phyloP scores from a whole-genome alignment of 1,284 basidiomycete species.

The Lentinus polychrous region DNA sequence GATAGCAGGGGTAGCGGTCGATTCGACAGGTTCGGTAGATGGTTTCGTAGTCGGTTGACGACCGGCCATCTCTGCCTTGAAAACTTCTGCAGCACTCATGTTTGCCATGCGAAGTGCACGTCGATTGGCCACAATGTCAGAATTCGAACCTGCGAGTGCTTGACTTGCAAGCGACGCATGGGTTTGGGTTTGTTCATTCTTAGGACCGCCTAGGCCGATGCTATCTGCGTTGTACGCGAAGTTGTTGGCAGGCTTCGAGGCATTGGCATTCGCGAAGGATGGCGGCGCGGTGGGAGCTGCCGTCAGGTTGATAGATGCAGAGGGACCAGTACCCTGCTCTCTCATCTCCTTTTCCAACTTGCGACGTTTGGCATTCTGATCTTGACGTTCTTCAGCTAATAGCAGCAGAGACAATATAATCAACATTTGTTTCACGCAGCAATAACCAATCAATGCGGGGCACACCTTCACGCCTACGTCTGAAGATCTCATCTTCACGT shows the following conservation, averaged over 20 bases:
- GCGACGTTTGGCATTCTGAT: constrained; percentile 82
- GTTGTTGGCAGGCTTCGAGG: constrained; percentile 47
- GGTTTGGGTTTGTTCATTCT: constrained; percentile 47
- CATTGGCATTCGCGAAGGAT: too few species aligned
- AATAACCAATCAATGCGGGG: constrained; percentile 15
- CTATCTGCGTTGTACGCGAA: constrained; percentile 72
- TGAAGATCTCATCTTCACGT: constrained; percentile 95
- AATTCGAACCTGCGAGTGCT: constrained; percentile 73
- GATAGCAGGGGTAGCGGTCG: constrained; percentile 17
- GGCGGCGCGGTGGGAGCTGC: constrained; percentile 34
- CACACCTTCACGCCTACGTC: constrained; percentile 85
- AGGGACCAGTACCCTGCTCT: constrained; percentile 45
- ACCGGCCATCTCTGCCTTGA: constrained; percentile 86
- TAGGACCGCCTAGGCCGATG: constrained; percentile 60
- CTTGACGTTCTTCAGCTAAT: constrained; percentile 87
- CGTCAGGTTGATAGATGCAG: constrained; percentile 46
- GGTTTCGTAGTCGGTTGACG: constrained; percentile 55
- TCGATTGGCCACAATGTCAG: constrained; percentile 83
- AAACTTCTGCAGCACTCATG: constrained; percentile 88
- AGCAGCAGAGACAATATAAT: not conserved
- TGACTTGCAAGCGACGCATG: constrained; percentile 53
- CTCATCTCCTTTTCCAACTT: constrained; percentile 67
- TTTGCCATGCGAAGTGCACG: constrained; percentile 92
- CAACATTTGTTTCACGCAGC: constrained; percentile 3
- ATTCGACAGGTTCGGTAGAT: constrained; percentile 25